These are phyloP conservation scores for Vanrija humicola DNA, from an alignment of 1,284 basidiomycete species.

Conservation along the genomic window DNA sequence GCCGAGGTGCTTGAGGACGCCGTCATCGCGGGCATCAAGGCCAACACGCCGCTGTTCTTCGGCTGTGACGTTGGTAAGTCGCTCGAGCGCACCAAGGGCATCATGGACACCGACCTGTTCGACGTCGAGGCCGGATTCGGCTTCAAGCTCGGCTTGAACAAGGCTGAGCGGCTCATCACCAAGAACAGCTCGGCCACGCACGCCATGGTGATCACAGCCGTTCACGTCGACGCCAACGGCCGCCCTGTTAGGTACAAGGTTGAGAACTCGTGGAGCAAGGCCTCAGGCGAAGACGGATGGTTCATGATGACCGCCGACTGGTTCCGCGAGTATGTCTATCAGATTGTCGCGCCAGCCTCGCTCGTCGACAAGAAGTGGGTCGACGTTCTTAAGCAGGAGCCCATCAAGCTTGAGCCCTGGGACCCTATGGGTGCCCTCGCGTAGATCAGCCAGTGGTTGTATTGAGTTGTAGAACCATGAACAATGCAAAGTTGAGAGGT, in stretches of 20 bases:
- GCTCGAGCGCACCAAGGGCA: constrained; percentile 54
- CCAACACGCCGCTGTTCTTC: constrained; percentile 88
- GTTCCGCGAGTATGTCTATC: constrained; percentile 75
- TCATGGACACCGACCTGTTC: constrained; percentile 81
- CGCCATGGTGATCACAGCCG: constrained; percentile 78
- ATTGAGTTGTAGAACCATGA: no score
- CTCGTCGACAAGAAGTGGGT: constrained; percentile 74
- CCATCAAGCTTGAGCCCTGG: constrained; percentile 71
- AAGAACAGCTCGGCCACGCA: constrained; percentile 65
- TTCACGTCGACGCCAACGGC: constrained; percentile 75
- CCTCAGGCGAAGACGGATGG: constrained; percentile 76
- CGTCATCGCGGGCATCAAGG: constrained; percentile 80
- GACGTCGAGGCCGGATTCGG: constrained; percentile 74
- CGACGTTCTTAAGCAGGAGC: constrained; percentile 69
- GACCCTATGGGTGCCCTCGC: constrained; percentile 69
- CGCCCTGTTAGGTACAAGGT: constrained; percentile 83
- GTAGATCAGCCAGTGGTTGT: not conserved
- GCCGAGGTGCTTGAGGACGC: constrained; percentile 71
- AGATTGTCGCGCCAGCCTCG: constrained; percentile 76
- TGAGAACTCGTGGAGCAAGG: constrained; percentile 92
- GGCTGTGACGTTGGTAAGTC: constrained; percentile 65
- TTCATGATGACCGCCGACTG: constrained; percentile 87
- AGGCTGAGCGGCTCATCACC: constrained; percentile 74
- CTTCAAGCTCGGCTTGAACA: constrained; percentile 60
- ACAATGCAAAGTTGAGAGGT: no score